A percentile compares a stretch with the other conserved stretches of the same genome.
Evolutionary conservation across 2,329 filamentous ascomycete genomes (phyloP).

Genomic region (Ophiocordyceps sinensis): DNA sequence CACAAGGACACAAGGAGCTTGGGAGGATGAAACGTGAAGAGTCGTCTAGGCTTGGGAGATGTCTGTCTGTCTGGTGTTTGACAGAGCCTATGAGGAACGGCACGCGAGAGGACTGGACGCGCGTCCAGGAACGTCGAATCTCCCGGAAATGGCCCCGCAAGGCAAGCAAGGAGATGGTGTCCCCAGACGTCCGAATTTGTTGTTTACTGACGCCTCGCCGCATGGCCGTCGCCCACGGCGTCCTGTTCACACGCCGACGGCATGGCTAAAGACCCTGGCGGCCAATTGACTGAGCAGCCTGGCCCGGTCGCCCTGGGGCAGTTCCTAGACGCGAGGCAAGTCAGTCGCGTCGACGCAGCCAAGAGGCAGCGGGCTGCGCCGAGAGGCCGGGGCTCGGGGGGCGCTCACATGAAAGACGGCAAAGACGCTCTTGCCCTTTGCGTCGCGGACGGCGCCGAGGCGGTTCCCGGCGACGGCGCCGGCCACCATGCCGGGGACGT

Average conservation of each 20-base stretch:
- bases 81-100: no score
- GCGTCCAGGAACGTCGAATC: no score
- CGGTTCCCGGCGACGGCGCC: slow-evolving; percentile 87
- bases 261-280: slow-evolving; percentile 72
- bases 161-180: no score
- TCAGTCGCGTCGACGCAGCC: no score
- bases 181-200: no score
- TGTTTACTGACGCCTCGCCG: no score
- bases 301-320: slow-evolving; percentile 71
- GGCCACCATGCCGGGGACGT: slow-evolving; percentile 76
- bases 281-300: slow-evolving; percentile 73
- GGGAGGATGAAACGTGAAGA: neutral
- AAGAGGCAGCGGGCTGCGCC: neutral
- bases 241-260: slow-evolving; percentile 37
- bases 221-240: neutral
- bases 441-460: slow-evolving; percentile 78
- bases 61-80: no score
- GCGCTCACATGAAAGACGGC: slow-evolving; percentile 55
- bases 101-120: no score
- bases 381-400: no score
- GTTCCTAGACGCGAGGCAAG: slow-evolving; percentile 35
- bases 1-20: neutral
- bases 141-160: no score
- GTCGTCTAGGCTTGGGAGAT: no score
- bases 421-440: slow-evolving; percentile 90